Evolutionary conservation across 805 yeast genomes (phyloP).

Genomic region (Candida ponderosae): DNA sequence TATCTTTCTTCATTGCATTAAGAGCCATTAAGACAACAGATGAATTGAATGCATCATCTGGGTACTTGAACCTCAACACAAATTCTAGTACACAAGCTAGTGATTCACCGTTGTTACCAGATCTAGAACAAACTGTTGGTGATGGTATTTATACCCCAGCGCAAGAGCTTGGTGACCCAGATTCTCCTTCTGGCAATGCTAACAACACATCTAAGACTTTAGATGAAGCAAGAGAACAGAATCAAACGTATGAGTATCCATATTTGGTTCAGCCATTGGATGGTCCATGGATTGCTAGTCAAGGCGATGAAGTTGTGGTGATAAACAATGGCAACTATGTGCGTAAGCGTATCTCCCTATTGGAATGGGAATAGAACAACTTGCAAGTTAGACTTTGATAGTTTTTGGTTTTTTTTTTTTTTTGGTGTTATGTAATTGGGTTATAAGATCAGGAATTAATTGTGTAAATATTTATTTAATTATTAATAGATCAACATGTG

Average conservation of each 20-base stretch:
- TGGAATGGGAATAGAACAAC: slow-evolving; percentile 42
- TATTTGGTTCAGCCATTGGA: slow-evolving; percentile 61
- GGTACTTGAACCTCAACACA: background rate
- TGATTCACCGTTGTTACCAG: slow-evolving; percentile 1
- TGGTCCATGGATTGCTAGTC: slow-evolving; percentile 78
- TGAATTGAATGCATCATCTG: too few relatives aligned
- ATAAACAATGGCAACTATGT: slow-evolving; percentile 36
- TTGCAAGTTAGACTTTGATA: too few relatives aligned
- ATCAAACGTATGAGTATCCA: slow-evolving; percentile 74
- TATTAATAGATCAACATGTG: too few relatives aligned
- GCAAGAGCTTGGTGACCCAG: background rate
- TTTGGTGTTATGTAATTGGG: too few relatives aligned
- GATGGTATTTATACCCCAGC: slow-evolving; percentile 13
- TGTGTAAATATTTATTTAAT: too few relatives aligned
- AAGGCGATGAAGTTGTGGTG: slow-evolving; percentile 43
- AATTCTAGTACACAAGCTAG: slow-evolving; percentile 1
- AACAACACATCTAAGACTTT: slow-evolving; percentile 38
- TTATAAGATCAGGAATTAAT: too few relatives aligned
- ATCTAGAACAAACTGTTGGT: slow-evolving; percentile 13
- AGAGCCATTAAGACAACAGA: slow-evolving; percentile 60
- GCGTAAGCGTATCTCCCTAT: slow-evolving; percentile 25
- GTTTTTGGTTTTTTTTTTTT: too few relatives aligned
- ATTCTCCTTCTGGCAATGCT: background rate
- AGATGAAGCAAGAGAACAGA: slow-evolving; percentile 69
- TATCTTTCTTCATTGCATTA: slow-evolving; percentile 79